Percentiles rank a stretch among this genome's conserved stretches.
Conservation (phyloP, 805 yeast species). For the Hanseniaspora lachancei region DNA sequence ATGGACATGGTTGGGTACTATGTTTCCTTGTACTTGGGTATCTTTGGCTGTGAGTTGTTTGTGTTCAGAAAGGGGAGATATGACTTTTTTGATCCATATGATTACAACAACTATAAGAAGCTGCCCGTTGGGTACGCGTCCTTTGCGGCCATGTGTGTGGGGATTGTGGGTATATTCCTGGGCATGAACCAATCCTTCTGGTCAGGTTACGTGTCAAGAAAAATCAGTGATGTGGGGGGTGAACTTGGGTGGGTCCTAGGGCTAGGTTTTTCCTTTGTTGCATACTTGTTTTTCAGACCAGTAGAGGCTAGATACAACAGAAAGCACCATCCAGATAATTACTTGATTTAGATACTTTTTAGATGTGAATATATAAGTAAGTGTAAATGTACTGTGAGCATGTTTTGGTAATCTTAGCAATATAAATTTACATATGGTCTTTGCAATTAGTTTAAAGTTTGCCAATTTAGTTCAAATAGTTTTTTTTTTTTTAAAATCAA, state of each 20-base stretch:
- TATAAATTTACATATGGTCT: no score
- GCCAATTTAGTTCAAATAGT: no score
- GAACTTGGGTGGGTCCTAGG: slow-evolving; percentile 81
- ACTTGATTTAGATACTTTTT: neutral
- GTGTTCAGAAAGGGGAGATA: slow-evolving; percentile 51
- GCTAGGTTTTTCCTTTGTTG: slow-evolving; percentile 51
- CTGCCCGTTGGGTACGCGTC: slow-evolving; percentile 73
- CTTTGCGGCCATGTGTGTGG: slow-evolving; percentile 61
- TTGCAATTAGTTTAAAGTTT: no score
- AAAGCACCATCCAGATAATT: slow-evolving; percentile 3
- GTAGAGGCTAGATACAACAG: slow-evolving; percentile 49
- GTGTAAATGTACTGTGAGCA: no score
- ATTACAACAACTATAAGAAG: slow-evolving; percentile 41
- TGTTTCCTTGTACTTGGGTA: slow-evolving; percentile 69
- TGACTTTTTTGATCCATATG: slow-evolving; percentile 47
- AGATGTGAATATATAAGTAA: neutral
- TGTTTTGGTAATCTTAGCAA: no score
- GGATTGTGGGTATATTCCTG: slow-evolving; percentile 68
- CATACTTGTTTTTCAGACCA: slow-evolving; percentile 46
- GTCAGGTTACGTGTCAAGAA: slow-evolving; percentile 48
- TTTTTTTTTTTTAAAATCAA: no score
- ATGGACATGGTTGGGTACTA: slow-evolving; percentile 87
- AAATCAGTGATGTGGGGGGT: slow-evolving; percentile 38
- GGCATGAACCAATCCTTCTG: slow-evolving; percentile 87
- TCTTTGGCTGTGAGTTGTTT: slow-evolving; percentile 66